phyloP scores from a whole-genome alignment of 331 rosid species.

The Stylosanthes scabra region DNA sequence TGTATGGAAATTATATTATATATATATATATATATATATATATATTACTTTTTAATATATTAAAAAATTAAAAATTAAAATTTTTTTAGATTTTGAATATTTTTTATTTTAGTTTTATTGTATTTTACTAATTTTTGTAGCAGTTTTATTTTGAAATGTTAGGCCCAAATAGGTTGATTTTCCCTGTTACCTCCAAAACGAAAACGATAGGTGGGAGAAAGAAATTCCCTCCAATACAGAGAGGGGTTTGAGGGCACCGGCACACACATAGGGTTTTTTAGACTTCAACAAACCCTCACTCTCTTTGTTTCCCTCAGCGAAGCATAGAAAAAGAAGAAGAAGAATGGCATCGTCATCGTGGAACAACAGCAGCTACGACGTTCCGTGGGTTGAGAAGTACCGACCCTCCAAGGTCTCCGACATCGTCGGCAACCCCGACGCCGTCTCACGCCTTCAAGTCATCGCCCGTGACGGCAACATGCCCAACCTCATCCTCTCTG shows the following conservation, averaged over 20 bases:
- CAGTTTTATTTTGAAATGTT: too few relatives aligned
- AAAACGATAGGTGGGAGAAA: too few relatives aligned
- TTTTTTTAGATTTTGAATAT: too few relatives aligned
- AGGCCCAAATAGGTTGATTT: too few relatives aligned
- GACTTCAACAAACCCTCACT: background rate
- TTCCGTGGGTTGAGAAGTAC: conserved; percentile 97
- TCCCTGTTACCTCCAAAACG: too few relatives aligned
- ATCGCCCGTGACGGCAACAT: conserved; percentile 96
- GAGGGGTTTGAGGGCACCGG: background rate
- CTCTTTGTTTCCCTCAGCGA: background rate
- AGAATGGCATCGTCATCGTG: conserved; percentile 50
- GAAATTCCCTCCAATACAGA: too few relatives aligned
- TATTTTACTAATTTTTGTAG: too few relatives aligned
- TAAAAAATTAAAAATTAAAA: too few relatives aligned
- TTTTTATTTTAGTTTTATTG: too few relatives aligned
- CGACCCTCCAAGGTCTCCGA: conserved; percentile 82
- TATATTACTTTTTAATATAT: too few relatives aligned
- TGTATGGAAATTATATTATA: too few relatives aligned
- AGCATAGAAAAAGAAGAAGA: background rate
- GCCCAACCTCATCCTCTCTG: conserved; percentile 90
- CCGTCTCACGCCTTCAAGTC: conserved; percentile 93
- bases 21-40: too few relatives aligned
- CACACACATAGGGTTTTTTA: conserved; percentile 30
- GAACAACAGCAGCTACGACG: conserved; percentile 57
- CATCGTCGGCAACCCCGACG: conserved; percentile 92